Percentiles rank a stretch among this genome's conserved stretches.
These are phyloP conservation scores for Termitomyces sp. DNA, from an alignment of 768 basidiomycete species.

Conservation along the genomic window DNA sequence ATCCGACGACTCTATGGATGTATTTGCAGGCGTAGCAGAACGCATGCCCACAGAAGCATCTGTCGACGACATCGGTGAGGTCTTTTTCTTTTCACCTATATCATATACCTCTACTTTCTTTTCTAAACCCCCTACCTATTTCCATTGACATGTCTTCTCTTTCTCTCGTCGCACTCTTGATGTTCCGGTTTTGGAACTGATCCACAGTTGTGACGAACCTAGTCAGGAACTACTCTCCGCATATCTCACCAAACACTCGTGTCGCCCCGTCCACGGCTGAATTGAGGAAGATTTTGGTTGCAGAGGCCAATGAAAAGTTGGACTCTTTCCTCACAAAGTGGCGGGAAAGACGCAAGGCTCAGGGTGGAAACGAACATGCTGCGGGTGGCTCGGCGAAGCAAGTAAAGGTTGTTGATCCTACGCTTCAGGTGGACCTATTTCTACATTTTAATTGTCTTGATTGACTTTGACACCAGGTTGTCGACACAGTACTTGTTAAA, in stretches of 20 bases:
- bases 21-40: conserved; percentile 74
- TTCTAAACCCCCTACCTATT: conserved; percentile 10
- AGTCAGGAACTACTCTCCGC: conserved; percentile 90
- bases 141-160: conserved; percentile 27
- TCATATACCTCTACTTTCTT: conserved; percentile 11
- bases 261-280: conserved; percentile 69
- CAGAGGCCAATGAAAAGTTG: conserved; percentile 75
- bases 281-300: conserved; percentile 57
- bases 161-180: conserved; percentile 24
- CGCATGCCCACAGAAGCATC: conserved; percentile 65
- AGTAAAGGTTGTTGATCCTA: conserved; percentile 4
- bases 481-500: conserved; percentile 82
- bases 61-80: conserved; percentile 88
- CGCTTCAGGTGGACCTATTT: conserved; percentile 12
- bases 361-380: conserved; percentile 19
- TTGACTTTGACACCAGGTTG: conserved; percentile 39
- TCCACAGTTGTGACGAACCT: conserved; percentile 81
- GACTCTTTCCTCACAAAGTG: conserved; percentile 63
- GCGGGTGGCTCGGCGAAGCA: conserved; percentile 6
- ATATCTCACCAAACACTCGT: conserved; percentile 67
- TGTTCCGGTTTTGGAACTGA: conserved; percentile 60
- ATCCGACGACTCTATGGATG: conserved; percentile 52
- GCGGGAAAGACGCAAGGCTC: conserved; percentile 40
- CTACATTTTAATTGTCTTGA: neutral
- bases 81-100: conserved; percentile 12